Percentiles rank a stretch among this genome's conserved stretches.
phyloP scores from a whole-genome alignment of 371 early-diverging fungal species.

The Actinomortierella wolfii region DNA sequence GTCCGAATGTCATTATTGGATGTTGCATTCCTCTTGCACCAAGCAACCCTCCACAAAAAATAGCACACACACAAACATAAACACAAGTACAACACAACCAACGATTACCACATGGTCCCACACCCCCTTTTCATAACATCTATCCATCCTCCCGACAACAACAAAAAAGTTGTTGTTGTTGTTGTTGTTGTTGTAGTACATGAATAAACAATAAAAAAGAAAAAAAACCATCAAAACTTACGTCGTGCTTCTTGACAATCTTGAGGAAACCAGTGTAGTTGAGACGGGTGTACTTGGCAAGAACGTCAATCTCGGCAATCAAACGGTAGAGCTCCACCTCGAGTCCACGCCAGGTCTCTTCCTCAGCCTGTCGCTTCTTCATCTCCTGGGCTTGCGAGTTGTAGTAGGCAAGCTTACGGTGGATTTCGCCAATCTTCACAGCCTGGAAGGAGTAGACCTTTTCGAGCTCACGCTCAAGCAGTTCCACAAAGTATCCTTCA shows the following conservation, averaged over 20 bases:
- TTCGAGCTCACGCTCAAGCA: conserved; percentile 89
- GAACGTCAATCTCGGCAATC: conserved; percentile 90
- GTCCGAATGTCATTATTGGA: too few relatives aligned
- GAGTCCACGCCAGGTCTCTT: conserved; percentile 69
- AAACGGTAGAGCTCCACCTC: conserved; percentile 84
- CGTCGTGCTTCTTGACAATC: conserved; percentile 98
- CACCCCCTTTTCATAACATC: conserved; percentile 17
- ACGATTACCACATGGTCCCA: too few relatives aligned
- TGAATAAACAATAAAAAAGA: too few relatives aligned
- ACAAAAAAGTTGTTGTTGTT: not conserved
- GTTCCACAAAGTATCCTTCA: conserved; percentile 88
- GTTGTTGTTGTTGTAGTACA: not conserved
- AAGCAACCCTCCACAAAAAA: too few relatives aligned
- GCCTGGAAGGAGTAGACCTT: conserved; percentile 91
- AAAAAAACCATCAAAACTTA: conserved; percentile 42
- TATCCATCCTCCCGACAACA: conserved; percentile 13
- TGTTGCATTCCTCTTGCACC: too few relatives aligned
- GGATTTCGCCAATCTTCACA: conserved; percentile 90
- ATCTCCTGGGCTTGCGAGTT: conserved; percentile 65
- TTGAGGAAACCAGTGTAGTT: conserved; percentile 98
- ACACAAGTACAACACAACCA: too few relatives aligned
- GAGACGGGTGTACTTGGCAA: conserved; percentile 93
- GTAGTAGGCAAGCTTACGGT: conserved; percentile 79
- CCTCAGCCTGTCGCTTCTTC: conserved; percentile 60
- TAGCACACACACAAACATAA: too few relatives aligned